phyloP scores from a whole-genome alignment of 495 filamentous ascomycete species.

The Lophiotrema nucula region DNA sequence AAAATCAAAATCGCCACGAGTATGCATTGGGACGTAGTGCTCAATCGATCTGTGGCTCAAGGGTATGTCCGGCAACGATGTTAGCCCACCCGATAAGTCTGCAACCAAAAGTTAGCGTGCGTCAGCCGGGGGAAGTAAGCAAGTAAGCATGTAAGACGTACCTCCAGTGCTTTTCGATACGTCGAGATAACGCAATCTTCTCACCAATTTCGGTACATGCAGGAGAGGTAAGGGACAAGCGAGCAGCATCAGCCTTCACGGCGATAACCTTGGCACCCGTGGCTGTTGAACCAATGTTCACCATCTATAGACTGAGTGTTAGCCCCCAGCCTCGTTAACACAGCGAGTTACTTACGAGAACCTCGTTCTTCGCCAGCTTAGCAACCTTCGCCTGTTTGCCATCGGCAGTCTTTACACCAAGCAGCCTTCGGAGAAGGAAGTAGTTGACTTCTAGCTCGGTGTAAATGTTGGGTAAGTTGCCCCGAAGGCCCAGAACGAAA shows the following conservation, averaged over 20 bases:
- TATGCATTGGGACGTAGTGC: no score
- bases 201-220: conserved; percentile 93
- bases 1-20: no score
- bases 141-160: conserved; percentile 54
- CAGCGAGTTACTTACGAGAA: conserved; percentile 50
- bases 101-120: conserved; percentile 60
- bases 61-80: conserved; percentile 75
- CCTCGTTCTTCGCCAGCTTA: conserved; percentile 95
- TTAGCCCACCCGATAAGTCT: conserved; percentile 56
- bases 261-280: conserved; percentile 89
- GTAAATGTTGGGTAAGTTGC: conserved; percentile 89
- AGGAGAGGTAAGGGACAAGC: conserved; percentile 80
- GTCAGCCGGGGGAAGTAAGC: background rate
- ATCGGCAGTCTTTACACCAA: conserved; percentile 96
- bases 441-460: conserved; percentile 98
- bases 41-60: conserved; percentile 28
- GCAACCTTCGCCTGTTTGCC: conserved; percentile 99
- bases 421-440: conserved; percentile 87
- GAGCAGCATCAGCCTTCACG: conserved; percentile 95
- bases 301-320: conserved; percentile 56
- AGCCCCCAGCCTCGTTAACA: background rate
- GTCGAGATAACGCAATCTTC: conserved; percentile 92
- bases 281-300: conserved; percentile 96
- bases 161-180: conserved; percentile 99
- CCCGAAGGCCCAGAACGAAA: conserved; percentile 94